Conservation (phyloP, 108 stramenopile species). For the Epithemia pelagica region DNA sequence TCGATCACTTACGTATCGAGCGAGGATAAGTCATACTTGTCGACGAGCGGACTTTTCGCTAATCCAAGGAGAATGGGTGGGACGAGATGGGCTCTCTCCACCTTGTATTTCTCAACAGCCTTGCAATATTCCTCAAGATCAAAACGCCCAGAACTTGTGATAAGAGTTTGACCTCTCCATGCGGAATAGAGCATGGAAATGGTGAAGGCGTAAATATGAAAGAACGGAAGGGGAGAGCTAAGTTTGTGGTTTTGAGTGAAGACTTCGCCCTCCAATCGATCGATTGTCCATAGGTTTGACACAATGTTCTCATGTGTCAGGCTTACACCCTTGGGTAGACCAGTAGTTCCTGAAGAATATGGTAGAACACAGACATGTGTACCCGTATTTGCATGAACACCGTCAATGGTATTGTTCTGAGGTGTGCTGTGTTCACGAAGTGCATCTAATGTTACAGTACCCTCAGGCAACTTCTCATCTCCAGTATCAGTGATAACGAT, state of each 20-base stretch:
- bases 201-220: conserved; percentile 87
- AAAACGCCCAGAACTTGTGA: conserved; percentile 75
- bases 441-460: conserved; percentile 42
- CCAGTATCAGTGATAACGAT: conserved; percentile 61
- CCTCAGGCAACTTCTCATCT: conserved; percentile 41
- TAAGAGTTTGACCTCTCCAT: conserved; percentile 61
- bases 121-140: conserved; percentile 72
- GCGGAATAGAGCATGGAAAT: conserved; percentile 49
- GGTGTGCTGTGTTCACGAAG: conserved; percentile 30
- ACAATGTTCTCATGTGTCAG: conserved; percentile 82
- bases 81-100: conserved; percentile 80
- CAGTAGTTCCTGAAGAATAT: conserved; percentile 94
- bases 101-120: conserved; percentile 57
- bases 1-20: conserved; percentile 28
- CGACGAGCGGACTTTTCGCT: conserved; percentile 78
- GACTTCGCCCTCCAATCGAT: conserved; percentile 43
- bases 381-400: conserved; percentile 34
- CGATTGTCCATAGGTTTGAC: conserved; percentile 62
- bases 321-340: conserved; percentile 90
- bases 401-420: conserved; percentile 28
- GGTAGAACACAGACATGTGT: conserved; percentile 72
- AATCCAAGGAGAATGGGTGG: conserved; percentile 78
- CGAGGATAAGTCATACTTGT: conserved; percentile 62
- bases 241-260: conserved; percentile 47
- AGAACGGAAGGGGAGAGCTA: conserved; percentile 84